Evolutionary conservation across 495 filamentous ascomycete genomes (phyloP).

Genomic region (Halenospora varia): DNA sequence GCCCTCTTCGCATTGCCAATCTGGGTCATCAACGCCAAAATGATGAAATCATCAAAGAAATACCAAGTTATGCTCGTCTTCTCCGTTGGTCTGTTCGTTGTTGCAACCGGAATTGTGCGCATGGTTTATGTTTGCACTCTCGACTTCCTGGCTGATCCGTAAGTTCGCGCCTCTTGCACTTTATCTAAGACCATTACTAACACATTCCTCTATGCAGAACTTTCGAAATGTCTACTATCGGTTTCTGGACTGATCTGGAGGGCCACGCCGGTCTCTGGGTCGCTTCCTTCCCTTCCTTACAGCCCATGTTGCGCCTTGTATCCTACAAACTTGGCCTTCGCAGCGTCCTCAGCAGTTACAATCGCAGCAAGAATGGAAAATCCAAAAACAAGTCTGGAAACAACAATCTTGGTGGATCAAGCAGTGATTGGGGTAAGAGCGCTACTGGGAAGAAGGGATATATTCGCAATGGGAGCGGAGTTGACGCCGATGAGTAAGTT

Average conservation of each 20-base stretch:
- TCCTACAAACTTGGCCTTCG: slow-evolving; percentile 22
- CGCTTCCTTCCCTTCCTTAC: slow-evolving; percentile 29
- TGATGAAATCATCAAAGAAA: slow-evolving; percentile 28
- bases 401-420: neutral
- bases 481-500: neutral
- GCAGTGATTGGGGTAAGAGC: neutral
- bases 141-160: slow-evolving; percentile 18
- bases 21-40: slow-evolving; percentile 29
- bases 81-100: slow-evolving; percentile 28
- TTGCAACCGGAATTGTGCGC: slow-evolving; percentile 27
- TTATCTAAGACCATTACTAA: neutral
- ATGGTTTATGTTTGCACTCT: slow-evolving; percentile 19
- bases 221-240: slow-evolving; percentile 24
- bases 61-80: slow-evolving; percentile 30
- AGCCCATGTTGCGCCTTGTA: slow-evolving; percentile 26
- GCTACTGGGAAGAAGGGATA: neutral
- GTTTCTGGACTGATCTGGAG: slow-evolving; percentile 32
- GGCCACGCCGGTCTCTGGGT: slow-evolving; percentile 33
- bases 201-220: slow-evolving; percentile 13
- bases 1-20: slow-evolving; percentile 29
- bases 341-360: neutral
- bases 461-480: neutral
- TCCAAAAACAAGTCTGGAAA: neutral
- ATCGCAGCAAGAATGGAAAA: neutral
- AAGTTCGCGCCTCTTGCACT: slow-evolving; percentile 10